Base-by-base conservation (phyloP, 2,329 filamentous ascomycete genomes). In the Phialocephala subalpina region DNA sequence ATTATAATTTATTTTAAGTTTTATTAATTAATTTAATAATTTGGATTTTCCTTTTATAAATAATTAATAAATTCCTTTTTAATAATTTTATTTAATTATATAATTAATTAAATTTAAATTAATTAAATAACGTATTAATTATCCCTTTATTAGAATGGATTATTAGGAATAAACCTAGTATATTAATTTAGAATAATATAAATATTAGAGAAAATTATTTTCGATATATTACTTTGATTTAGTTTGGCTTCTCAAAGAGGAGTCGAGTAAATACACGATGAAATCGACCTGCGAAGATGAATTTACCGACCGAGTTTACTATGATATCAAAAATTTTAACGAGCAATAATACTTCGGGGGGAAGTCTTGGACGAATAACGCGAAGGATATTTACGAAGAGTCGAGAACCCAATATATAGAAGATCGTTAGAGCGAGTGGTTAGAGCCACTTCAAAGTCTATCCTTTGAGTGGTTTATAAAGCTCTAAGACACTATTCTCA, bases 231-330 rank as follows among this genome's bases (percentile, higher is more conserved):
- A 49, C 40, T 70, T 25, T 62, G 61, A 66, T 69, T 63, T 16
- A 70, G 65, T 64, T 73, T 56, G 16, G 70, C 70, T 60, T 73
- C 67, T 70, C 66, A 71, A 67, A 70, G 42, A 29, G 70, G 70
- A 16, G 64, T 65, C 58, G 69, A 75, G 53, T 63, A 75, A 36
- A 73, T 63, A 66, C 67, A 74, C 65, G 59, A 71, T 16, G 66
- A 73, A 61, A 61, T 73, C 63, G 69, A 75, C 36, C 65, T 72
- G 65, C 67, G 68, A 64, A 75, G 65, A 75, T 65, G 70, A 75
- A 61, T 63, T 73, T 33, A 70, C 59, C n/a, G 64, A 68, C 25
- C 65, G 67, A 22, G 67, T 71, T 58, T 73, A 70, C 66, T 59
- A 71, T 57, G 49, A 75, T 73, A 66, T 73, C 35, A 59, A 60